Evolutionary conservation across 257 asterid species (phyloP).

Genomic region (Fraxinus americana): DNA sequence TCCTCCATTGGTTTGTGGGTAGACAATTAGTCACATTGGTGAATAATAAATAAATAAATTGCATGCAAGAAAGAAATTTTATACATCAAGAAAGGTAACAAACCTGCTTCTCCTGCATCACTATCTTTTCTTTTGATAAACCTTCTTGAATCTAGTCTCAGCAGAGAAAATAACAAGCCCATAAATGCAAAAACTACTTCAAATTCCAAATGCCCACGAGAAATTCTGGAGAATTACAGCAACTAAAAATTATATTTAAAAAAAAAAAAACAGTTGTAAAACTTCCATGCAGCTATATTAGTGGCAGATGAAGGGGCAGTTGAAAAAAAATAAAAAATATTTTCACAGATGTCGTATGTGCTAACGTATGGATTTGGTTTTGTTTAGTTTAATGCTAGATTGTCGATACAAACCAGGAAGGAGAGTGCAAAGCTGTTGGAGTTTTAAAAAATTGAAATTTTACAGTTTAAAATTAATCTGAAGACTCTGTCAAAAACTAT

Average conservation of each 20-base stretch:
- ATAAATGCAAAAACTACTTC: slow-evolving; percentile 39
- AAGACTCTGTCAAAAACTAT: slow-evolving; percentile 47
- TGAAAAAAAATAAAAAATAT: background rate
- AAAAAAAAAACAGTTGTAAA: background rate
- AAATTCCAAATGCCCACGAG: background rate
- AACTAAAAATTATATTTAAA: background rate
- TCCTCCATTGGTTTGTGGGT: background rate
- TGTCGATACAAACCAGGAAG: slow-evolving; percentile 32
- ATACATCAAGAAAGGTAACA: background rate
- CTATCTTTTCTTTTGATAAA: slow-evolving; percentile 81
- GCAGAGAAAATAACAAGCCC: slow-evolving; percentile 55
- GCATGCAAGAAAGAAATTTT: background rate
- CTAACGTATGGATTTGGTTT: background rate
- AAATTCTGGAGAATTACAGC: background rate
- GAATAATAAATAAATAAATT: background rate
- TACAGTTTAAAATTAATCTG: slow-evolving; percentile 27
- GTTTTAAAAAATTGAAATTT: slow-evolving; percentile 19
- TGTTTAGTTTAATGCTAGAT: background rate
- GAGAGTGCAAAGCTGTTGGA: slow-evolving; percentile 15
- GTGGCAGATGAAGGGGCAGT: slow-evolving; percentile 3
- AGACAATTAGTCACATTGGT: background rate
- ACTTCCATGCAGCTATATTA: background rate
- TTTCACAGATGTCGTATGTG: background rate
- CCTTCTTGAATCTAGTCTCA: slow-evolving; percentile 54
- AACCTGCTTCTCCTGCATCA: slow-evolving; percentile 91